Evolutionary conservation across 2,329 filamentous ascomycete genomes (phyloP).

Genomic region (Fusarium avenaceum): DNA sequence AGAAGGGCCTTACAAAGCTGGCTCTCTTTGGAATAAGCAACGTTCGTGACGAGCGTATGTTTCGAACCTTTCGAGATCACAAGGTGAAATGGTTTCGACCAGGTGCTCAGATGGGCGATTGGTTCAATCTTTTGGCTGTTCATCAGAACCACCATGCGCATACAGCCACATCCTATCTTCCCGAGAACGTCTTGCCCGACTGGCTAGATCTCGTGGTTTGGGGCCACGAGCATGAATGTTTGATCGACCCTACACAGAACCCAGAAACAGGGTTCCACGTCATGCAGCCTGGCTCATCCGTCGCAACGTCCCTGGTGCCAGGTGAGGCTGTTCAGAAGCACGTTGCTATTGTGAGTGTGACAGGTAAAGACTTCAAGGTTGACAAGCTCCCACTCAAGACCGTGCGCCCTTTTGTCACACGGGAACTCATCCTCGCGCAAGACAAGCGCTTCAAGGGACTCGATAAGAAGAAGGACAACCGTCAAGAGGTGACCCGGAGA

Average conservation of each 20-base stretch:
- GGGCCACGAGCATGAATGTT: conserved; percentile 97
- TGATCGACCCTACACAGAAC: conserved; percentile 87
- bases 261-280: conserved; percentile 92
- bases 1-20: conserved; percentile 93
- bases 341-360: conserved; percentile 86
- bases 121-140: conserved; percentile 96
- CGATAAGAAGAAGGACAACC: conserved; percentile 85
- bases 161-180: conserved; percentile 92
- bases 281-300: conserved; percentile 96
- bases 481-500: conserved; percentile 81
- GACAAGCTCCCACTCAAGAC: conserved; percentile 88
- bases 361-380: conserved; percentile 82
- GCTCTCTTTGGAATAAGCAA: conserved; percentile 96
- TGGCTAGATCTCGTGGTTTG: conserved; percentile 94
- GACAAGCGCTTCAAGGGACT: conserved; percentile 83
- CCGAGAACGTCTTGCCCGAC: conserved; percentile 90
- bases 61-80: conserved; percentile 91
- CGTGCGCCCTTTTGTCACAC: conserved; percentile 90
- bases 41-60: conserved; percentile 93
- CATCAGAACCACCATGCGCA: conserved; percentile 97
- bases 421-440: conserved; percentile 81
- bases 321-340: conserved; percentile 94
- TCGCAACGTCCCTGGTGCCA: conserved; percentile 90
- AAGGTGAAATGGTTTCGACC: conserved; percentile 96
- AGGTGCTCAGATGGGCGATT: conserved; percentile 82